Conservation (phyloP, 768 basidiomycete genomes). For the Hysterangium stoloniferum region DNA sequence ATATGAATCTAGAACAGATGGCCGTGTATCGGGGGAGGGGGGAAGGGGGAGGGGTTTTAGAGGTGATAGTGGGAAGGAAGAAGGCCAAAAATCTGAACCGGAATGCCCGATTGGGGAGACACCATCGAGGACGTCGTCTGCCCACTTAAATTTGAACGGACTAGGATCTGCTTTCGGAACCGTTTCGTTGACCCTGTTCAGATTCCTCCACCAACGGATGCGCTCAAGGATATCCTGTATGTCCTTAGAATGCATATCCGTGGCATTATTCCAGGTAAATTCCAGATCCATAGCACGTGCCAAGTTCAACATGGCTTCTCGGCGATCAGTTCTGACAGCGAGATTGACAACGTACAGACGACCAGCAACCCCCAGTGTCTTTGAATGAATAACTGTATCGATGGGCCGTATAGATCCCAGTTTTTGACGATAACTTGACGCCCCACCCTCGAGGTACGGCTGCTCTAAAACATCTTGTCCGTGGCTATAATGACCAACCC, state of each 20-base stretch:
- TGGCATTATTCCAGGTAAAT: conserved; percentile 6
- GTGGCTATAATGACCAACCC: too few relatives aligned
- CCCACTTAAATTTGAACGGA: conserved; percentile 3
- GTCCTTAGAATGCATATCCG: not conserved
- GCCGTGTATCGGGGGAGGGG: not conserved
- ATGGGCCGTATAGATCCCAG: not conserved
- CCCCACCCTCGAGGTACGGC: too few relatives aligned
- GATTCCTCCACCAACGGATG: conserved; percentile 2
- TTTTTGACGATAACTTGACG: conserved; percentile 1
- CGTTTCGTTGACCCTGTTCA: not conserved
- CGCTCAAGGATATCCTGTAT: not conserved
- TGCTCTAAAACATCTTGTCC: too few relatives aligned
- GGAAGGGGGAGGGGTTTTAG: not conserved
- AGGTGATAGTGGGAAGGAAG: not conserved
- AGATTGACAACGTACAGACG: conserved; percentile 5
- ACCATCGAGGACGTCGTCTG: not conserved
- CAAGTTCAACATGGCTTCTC: not conserved
- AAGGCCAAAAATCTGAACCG: conserved; percentile 5
- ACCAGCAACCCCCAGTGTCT: conserved; percentile 3
- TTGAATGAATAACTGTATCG: not conserved
- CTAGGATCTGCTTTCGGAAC: conserved; percentile 4
- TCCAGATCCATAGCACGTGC: conserved; percentile 6
- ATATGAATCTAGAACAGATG: conserved; percentile 1
- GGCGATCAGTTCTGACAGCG: not conserved
- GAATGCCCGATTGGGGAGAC: not conserved